phyloP scores from a whole-genome alignment of 768 basidiomycete species.

The Guyanaporus albipodus region DNA sequence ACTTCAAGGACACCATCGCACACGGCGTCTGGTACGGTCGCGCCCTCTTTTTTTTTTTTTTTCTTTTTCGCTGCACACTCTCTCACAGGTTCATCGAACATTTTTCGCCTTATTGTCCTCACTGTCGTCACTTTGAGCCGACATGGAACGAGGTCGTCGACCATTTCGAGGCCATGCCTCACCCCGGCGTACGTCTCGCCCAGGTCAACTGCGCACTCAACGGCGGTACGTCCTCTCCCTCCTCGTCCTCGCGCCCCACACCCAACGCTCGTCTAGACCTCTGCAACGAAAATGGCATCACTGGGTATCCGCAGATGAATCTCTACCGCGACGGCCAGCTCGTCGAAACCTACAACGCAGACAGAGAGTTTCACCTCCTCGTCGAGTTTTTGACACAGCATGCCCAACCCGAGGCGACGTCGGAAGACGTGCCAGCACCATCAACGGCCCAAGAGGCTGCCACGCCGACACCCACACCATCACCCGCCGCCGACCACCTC shows the following conservation, averaged over 20 bases:
- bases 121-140: conserved; percentile 76
- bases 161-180: conserved; percentile 42
- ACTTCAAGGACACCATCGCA: conserved; percentile 50
- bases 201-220: conserved; percentile 78
- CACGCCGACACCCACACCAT: neutral
- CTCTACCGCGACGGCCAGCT: conserved; percentile 66
- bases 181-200: conserved; percentile 53
- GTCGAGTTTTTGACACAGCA: conserved; percentile 52
- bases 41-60: neutral
- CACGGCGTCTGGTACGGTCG: conserved; percentile 58
- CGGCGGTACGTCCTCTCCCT: conserved; percentile 52
- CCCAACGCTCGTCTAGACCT: conserved; percentile 51
- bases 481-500: conserved; percentile 1
- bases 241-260: too few relatives aligned
- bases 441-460: conserved; percentile 6
- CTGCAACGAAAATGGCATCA: conserved; percentile 64
- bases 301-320: conserved; percentile 72
- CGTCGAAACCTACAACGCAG: conserved; percentile 51
- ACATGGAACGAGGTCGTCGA: conserved; percentile 73
- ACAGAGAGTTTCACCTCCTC: conserved; percentile 52
- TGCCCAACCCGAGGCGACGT: conserved; percentile 23
- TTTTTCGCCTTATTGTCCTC: conserved; percentile 81
- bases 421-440: neutral
- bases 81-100: conserved; percentile 69
- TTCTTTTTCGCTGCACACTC: neutral